phyloP scores from a whole-genome alignment of 345 rosid species.

The Eucalyptus caleyi region DNA sequence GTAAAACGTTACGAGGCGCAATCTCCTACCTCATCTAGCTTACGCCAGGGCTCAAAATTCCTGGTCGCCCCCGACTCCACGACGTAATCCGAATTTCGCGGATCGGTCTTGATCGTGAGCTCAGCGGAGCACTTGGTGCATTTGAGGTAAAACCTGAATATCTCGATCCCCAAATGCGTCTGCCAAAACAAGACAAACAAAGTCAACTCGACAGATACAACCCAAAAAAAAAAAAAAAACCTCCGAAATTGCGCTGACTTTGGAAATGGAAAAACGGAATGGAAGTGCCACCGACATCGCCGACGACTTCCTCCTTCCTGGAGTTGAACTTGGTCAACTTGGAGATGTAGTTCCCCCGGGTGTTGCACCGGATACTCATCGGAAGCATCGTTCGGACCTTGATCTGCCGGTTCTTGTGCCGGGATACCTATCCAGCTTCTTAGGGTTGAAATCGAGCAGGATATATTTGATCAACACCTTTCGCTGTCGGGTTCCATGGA shows the following conservation, averaged over 20 bases:
- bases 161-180: constrained; percentile 81
- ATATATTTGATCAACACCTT: constrained; percentile 79
- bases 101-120: neutral
- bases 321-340: constrained; percentile 84
- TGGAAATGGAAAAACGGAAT: neutral
- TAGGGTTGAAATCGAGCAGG: constrained; percentile 85
- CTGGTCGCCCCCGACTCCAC: neutral
- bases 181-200: constrained; percentile 6
- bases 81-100: neutral
- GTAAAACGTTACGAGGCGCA: too few relatives aligned
- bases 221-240: too few relatives aligned
- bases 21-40: constrained; percentile 56
- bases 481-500: neutral
- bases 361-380: constrained; percentile 85
- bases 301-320: constrained; percentile 75
- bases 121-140: constrained; percentile 8
- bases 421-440: constrained; percentile 52
- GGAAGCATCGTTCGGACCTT: constrained; percentile 95
- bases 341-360: constrained; percentile 80
- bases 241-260: neutral
- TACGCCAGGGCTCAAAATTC: constrained; percentile 95
- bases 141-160: constrained; percentile 36
- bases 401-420: constrained; percentile 77
- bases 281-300: constrained; percentile 37
- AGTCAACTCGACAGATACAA: neutral